Base-by-base conservation (phyloP, 495 filamentous ascomycete species). In the Elaphomyces granulatus region DNA sequence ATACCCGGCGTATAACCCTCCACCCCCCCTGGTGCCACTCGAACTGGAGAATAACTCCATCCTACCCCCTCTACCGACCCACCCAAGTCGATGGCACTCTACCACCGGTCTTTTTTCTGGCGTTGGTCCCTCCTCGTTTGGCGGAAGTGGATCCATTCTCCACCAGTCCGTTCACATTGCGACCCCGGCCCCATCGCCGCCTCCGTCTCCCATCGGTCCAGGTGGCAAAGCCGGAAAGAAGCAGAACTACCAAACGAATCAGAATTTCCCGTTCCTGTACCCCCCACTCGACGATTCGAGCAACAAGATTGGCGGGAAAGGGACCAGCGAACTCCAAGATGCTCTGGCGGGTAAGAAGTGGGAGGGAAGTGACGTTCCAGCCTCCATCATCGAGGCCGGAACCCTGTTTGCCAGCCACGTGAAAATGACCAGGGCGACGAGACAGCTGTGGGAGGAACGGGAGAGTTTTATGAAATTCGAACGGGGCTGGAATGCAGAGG, bases 181-280 rank as follows among this genome's bases (percentile, higher is more conserved):
- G 33, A 98, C 90, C 3, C 90, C 90, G 0, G 88, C 86, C 0
- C 90, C 92, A n/a, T 96, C 92, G 3, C 90, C 90, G 17, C 90
- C 90, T 1, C 90, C 90, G 8, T 93, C 87, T 4, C 92, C 90
- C 2, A 82, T 79, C 2, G 78, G 76, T 0, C 78, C 82, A 3
- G 86, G 87, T 28, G 87, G 86, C 3, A 98, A 98, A 56, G 83
- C 81, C 33, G 86, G 80, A 12, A 98, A 98, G 64, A 98, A 98
- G 51, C 92, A 96, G 46, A 98, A 96, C 43, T 98, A 96, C 54
- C 90, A 98, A 56, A 98, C 90, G 0, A 98, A 98, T 53, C 90
- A 98, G 46, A 87, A 94, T 48, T 98, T 98, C 47, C 90, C 90
- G 0, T 95, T 98, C 48, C 76, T 98, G 63, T 98, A 96, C 50